phyloP scores from a whole-genome alignment of 768 basidiomycete species.

The Boletus subcaerulescens region DNA sequence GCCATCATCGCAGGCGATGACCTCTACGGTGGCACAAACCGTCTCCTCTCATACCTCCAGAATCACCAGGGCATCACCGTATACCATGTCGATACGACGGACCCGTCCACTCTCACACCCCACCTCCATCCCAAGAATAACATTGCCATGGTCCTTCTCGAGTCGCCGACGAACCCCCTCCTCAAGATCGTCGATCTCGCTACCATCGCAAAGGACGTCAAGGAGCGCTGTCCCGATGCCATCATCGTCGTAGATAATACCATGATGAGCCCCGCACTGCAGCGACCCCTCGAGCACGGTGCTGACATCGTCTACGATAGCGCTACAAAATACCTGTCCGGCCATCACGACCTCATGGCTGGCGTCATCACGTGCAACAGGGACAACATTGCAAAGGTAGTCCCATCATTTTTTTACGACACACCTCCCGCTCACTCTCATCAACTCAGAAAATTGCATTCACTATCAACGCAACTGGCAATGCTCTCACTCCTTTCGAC shows the following conservation, averaged over 20 bases:
- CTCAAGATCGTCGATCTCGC: slow-evolving; percentile 93
- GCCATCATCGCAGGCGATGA: slow-evolving; percentile 97
- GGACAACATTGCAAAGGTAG: slow-evolving; percentile 84
- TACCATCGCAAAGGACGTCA: slow-evolving; percentile 78
- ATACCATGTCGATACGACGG: slow-evolving; percentile 91
- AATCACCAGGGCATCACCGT: slow-evolving; percentile 86
- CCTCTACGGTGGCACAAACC: slow-evolving; percentile 96
- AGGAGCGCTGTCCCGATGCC: slow-evolving; percentile 76
- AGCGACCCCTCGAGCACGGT: slow-evolving; percentile 91
- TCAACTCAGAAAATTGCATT: slow-evolving; percentile 76
- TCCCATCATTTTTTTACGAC: too few species aligned
- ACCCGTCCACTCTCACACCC: slow-evolving; percentile 58
- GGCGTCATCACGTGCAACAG: slow-evolving; percentile 91
- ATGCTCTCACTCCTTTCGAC: slow-evolving; percentile 93
- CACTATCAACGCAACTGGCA: slow-evolving; percentile 90
- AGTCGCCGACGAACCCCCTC: slow-evolving; percentile 96
- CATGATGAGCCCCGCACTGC: slow-evolving; percentile 99
- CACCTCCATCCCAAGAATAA: slow-evolving; percentile 61
- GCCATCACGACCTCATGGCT: slow-evolving; percentile 99
- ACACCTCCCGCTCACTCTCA: background rate
- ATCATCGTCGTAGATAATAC: slow-evolving; percentile 94
- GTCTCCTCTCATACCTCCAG: slow-evolving; percentile 85
- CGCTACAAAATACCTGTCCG: slow-evolving; percentile 95
- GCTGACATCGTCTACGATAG: slow-evolving; percentile 98
- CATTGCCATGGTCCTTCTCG: slow-evolving; percentile 93